A percentile compares a stretch with the other conserved stretches of the same genome.
phyloP scores from a whole-genome alignment of 2,329 filamentous ascomycete genomes.

The Fusarium redolens region DNA sequence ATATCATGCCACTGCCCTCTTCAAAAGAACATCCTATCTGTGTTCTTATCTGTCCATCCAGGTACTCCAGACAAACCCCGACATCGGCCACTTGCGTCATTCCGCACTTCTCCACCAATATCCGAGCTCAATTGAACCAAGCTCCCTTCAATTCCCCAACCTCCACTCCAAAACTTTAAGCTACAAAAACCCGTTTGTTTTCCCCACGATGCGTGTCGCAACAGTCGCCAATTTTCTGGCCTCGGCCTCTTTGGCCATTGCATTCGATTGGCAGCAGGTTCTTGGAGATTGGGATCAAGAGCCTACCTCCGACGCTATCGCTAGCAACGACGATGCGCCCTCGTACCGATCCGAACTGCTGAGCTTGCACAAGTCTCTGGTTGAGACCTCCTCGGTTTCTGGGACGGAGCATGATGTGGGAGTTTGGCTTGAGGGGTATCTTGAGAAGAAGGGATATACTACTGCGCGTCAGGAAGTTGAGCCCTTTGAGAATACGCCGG shows the following conservation, averaged over 20 bases:
- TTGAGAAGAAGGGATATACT: slow-evolving; percentile 61
- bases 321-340: slow-evolving; percentile 36
- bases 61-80: slow-evolving; percentile 14
- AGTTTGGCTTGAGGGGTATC: slow-evolving; percentile 74
- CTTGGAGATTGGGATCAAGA: slow-evolving; percentile 4
- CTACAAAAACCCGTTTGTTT: slow-evolving; percentile 2
- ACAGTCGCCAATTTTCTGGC: slow-evolving; percentile 19
- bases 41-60: slow-evolving; percentile 9
- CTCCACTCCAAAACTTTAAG: slow-evolving; percentile 10
- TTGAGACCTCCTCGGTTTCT: slow-evolving; percentile 78
- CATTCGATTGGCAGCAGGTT: slow-evolving; percentile 25
- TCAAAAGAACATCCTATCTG: not conserved
- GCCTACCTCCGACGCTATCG: not conserved
- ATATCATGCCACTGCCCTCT: not conserved
- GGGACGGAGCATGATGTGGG: slow-evolving; percentile 76
- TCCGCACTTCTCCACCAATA: slow-evolving; percentile 23
- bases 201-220: slow-evolving; percentile 27
- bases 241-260: slow-evolving; percentile 22
- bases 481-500: slow-evolving; percentile 46
- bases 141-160: slow-evolving; percentile 15
- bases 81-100: slow-evolving; percentile 37
- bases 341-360: slow-evolving; percentile 67
- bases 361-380: slow-evolving; percentile 78
- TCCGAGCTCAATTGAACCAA: slow-evolving; percentile 26
- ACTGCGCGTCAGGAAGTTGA: slow-evolving; percentile 57